Percentiles rank a stretch among this genome's conserved stretches.
These are phyloP conservation scores for Lunasporangiospora selenospora DNA, from an alignment of 192 early-diverging fungal species.

Conservation along the genomic window DNA sequence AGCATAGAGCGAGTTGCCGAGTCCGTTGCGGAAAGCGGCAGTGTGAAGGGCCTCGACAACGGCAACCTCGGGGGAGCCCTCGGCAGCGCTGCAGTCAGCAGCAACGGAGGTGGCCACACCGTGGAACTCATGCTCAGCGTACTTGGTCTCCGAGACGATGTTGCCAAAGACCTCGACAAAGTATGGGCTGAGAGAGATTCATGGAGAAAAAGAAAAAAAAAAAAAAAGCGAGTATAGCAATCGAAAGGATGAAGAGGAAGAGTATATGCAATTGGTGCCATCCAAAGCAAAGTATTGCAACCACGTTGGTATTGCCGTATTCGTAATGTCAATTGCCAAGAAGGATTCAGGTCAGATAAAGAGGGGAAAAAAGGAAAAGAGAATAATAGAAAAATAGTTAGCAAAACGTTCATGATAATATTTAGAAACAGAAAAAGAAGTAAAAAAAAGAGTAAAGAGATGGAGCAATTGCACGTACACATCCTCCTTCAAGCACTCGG, in stretches of 20 bases:
- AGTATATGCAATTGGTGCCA: neutral
- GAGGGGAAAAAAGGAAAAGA: neutral
- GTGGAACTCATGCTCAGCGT: slow-evolving; percentile 86
- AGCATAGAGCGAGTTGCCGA: slow-evolving; percentile 95
- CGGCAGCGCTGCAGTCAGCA: slow-evolving; percentile 71
- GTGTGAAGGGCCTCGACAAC: slow-evolving; percentile 85
- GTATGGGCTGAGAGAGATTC: too few relatives aligned
- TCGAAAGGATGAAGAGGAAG: too few relatives aligned
- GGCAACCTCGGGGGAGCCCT: slow-evolving; percentile 65
- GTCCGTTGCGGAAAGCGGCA: slow-evolving; percentile 91
- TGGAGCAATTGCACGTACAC: slow-evolving; percentile 60
- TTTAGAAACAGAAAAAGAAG: neutral
- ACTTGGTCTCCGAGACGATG: slow-evolving; percentile 81
- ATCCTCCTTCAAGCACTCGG: slow-evolving; percentile 91
- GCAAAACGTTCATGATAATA: too few relatives aligned
- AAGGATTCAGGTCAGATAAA: neutral
- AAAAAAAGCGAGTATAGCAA: too few relatives aligned
- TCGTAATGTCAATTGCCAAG: too few relatives aligned
- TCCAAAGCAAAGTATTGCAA: slow-evolving; percentile 5
- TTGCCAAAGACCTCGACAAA: slow-evolving; percentile 87
- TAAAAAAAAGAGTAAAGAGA: neutral
- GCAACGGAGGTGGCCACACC: slow-evolving; percentile 67
- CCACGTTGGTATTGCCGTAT: neutral
- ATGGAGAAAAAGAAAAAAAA: too few relatives aligned
- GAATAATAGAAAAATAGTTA: too few relatives aligned